These are phyloP conservation scores for Microglena sp. DNA, from an alignment of 139 green algal species.

Conservation along the genomic window DNA sequence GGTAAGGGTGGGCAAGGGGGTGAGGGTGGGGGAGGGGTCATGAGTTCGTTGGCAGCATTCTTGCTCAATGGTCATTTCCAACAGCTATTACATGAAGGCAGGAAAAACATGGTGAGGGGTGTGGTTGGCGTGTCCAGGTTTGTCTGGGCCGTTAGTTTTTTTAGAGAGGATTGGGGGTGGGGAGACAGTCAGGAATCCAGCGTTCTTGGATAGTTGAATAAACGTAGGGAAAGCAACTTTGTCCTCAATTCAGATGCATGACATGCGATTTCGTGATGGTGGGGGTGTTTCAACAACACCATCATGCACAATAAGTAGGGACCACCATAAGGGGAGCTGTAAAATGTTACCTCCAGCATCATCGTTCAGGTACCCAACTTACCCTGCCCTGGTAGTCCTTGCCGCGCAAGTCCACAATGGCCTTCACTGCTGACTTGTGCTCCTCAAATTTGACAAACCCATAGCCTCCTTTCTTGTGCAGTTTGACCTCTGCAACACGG, in stretches of 20 bases:
- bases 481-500: conserved; percentile 49
- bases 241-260: no score
- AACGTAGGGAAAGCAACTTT: no score
- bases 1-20: no score
- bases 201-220: no score
- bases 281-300: neutral
- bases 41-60: neutral
- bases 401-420: conserved; percentile 35
- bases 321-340: neutral
- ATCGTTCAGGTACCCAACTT: neutral
- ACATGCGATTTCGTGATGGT: no score
- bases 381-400: conserved; percentile 10
- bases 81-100: no score
- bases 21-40: neutral
- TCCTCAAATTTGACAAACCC: conserved; percentile 49
- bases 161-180: no score
- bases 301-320: neutral
- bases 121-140: no score
- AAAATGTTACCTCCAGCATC: neutral
- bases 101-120: no score
- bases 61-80: no score
- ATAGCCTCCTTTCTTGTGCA: conserved; percentile 58
- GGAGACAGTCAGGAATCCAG: no score
- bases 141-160: no score
- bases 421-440: conserved; percentile 47